Evolutionary conservation across 1,139 yeast genomes (phyloP).

Genomic region (Meyerozyma carpophila): DNA sequence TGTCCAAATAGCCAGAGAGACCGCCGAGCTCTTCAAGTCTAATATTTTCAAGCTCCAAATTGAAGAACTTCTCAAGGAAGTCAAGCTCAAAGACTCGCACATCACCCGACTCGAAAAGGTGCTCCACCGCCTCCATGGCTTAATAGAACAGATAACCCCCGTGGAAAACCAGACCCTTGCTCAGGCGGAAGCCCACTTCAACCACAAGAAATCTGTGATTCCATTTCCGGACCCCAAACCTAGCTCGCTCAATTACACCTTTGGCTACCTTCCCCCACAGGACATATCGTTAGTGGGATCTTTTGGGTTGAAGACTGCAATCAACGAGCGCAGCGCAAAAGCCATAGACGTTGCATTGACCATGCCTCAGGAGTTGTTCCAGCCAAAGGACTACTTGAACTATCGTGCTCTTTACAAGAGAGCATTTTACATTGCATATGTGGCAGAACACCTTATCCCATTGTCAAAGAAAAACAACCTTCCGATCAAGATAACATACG

Average conservation of each 20-base stretch:
- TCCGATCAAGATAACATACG: slow-evolving; percentile 51
- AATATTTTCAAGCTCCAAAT: slow-evolving; percentile 92
- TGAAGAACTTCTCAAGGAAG: slow-evolving; percentile 80
- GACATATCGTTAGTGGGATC: slow-evolving; percentile 82
- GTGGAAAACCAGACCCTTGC: slow-evolving; percentile 45
- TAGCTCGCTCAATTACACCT: slow-evolving; percentile 58
- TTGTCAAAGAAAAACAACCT: slow-evolving; percentile 49
- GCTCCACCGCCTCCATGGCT: slow-evolving; percentile 68
- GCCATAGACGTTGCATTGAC: slow-evolving; percentile 74
- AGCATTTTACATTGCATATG: slow-evolving; percentile 76
- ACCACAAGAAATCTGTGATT: slow-evolving; percentile 49
- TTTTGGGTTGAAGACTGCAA: slow-evolving; percentile 81
- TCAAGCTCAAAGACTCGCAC: slow-evolving; percentile 66
- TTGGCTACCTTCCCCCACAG: slow-evolving; percentile 67
- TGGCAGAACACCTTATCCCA: slow-evolving; percentile 59
- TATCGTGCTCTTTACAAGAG: slow-evolving; percentile 87
- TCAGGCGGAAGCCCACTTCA: slow-evolving; percentile 47
- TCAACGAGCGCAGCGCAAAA: slow-evolving; percentile 53
- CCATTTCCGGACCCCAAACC: slow-evolving; percentile 94
- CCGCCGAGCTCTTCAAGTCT: slow-evolving; percentile 89
- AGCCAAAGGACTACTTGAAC: slow-evolving; percentile 84
- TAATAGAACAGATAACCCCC: slow-evolving; percentile 59
- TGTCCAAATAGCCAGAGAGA: slow-evolving; percentile 84
- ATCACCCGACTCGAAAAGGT: slow-evolving; percentile 67
- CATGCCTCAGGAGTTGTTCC: slow-evolving; percentile 74